Base-by-base conservation (phyloP, 345 rosid genomes). In the Lepidium aucheri region DNA sequence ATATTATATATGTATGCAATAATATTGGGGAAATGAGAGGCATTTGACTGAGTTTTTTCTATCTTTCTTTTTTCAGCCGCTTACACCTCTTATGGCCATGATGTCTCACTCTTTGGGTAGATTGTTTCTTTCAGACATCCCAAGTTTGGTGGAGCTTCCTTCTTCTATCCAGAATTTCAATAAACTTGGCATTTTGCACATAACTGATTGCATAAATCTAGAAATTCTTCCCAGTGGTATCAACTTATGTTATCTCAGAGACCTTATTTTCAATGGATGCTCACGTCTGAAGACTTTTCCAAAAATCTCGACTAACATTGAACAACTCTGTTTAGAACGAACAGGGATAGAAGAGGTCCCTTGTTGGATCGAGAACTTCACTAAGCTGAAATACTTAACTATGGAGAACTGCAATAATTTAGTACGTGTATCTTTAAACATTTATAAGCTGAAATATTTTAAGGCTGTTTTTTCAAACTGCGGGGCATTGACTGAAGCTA, bases 91-190 rank as follows among this genome's bases (percentile, higher is more conserved):
- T n/a, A n/a, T n/a, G n/a, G n/a, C n/a, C n/a, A n/a, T n/a, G n/a
- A n/a, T n/a, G n/a, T n/a, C n/a, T n/a, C n/a, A n/a, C n/a, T n/a
- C n/a, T n/a, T n/a, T n/a, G n/a, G n/a, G n/a, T n/a, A n/a, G n/a
- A n/a, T n/a, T n/a, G n/a, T n/a, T n/a, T n/a, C 32, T 65, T 2
- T 51, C 51, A 0, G 20, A 53, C 1, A 77, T 78, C 57, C 44
- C 9, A 28, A 60, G 7, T 38, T 52, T 75, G 50, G 52, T 22
- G 6, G 57, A 55, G 42, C 16, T 63, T 63, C 65, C 54, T 4
- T 65, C 36, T 0, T 57, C 53, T 0, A 0, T 72, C 9, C 2
- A 38, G 55, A 28, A 65, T 1, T 52, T 63, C 38, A 24, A 18
- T 4, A 30, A 60, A 12, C 26, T 24, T 24, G 4, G 3, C 3